These are phyloP conservation scores for Neolecta irregularis DNA, from an alignment of 1,139 yeast species.

Conservation along the genomic window DNA sequence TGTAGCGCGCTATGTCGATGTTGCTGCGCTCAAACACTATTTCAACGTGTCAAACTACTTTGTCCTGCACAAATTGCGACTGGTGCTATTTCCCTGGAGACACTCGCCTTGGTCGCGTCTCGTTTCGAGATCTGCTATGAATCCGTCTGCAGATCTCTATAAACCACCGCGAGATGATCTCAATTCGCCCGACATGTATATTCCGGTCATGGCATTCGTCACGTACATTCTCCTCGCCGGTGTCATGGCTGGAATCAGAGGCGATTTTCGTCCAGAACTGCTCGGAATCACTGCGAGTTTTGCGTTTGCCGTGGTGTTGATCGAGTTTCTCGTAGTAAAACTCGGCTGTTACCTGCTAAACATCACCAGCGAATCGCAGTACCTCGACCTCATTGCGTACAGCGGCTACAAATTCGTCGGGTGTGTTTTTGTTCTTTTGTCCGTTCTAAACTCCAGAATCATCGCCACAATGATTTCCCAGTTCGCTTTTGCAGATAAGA, in stretches of 20 bases:
- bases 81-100: slow-evolving; percentile 74
- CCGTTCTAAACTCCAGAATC: slow-evolving; percentile 5
- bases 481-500: slow-evolving; percentile 28
- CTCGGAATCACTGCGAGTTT: slow-evolving; percentile 84
- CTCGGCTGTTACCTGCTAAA: slow-evolving; percentile 47
- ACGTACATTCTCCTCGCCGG: slow-evolving; percentile 82
- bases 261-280: slow-evolving; percentile 84
- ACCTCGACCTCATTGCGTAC: slow-evolving; percentile 76
- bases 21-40: slow-evolving; percentile 51
- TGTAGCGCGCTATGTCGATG: slow-evolving; percentile 47
- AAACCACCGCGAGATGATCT: slow-evolving; percentile 68
- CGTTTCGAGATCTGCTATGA: slow-evolving; percentile 22
- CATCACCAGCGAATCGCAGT: slow-evolving; percentile 27
- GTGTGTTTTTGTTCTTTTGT: neutral
- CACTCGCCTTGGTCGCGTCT: slow-evolving; percentile 54
- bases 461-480: slow-evolving; percentile 26
- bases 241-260: slow-evolving; percentile 69
- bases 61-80: slow-evolving; percentile 54
- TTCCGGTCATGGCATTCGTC: slow-evolving; percentile 83
- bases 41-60: slow-evolving; percentile 85
- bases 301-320: slow-evolving; percentile 63
- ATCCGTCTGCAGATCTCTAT: slow-evolving; percentile 33
- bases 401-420: slow-evolving; percentile 93
- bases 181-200: slow-evolving; percentile 92
- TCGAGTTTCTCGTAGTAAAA: slow-evolving; percentile 51